Evolutionary conservation across 2,329 filamentous ascomycete genomes (phyloP), one percentile per base, ranked within the genome.

Genomic region (Stagonosporopsis chrysanthemi): DNA sequence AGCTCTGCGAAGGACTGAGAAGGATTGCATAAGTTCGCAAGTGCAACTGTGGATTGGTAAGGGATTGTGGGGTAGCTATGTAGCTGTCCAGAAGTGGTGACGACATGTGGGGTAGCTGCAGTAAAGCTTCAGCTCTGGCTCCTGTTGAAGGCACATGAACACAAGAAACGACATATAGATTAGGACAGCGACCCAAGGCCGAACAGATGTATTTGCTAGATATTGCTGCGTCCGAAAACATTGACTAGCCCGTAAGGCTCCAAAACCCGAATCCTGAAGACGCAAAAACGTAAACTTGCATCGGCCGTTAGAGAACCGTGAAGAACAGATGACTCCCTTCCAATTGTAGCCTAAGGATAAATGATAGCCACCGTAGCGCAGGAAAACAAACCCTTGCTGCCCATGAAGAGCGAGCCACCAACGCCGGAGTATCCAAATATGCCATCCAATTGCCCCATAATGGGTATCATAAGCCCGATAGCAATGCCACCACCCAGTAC

Each of bases 21-120:
- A 39, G n/a, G 35, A 41, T 42, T 41, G 33, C 24, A 52, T 46
- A 8, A 15, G 9, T 38, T 15, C 15, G 24, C 9, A 19, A 44
- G 54, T 44, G 36, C 42, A 36, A n/a, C 7, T 50, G 29, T 9
- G 23, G 15, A 46, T 50, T 47, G 38, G 41, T 43, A 31, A 36
- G 40, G 24, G 28, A 50, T 19, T 43, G 63, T 46, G 63, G 62
- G 64, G 29, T 9, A 31, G 29, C 29, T 31, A 12, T 22, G 7
- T 5, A 44, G 42, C 19, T 44, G 29, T 57, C 38, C 41, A 41
- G 49, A 28, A 53, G 31, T 50, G 47, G 31, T 65, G 61, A 65
- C 54, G 58, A 56, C 49, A 59, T 61, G 66, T 58, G 64, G 64
- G 66, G 66, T 63, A 67, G 40, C 48, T 44, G 40, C 19, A 33